Percentiles rank a stretch among this genome's conserved stretches.
Evolutionary conservation across 352 stramenopile genomes (phyloP).

Genomic region (Globisporangium echinulatum): DNA sequence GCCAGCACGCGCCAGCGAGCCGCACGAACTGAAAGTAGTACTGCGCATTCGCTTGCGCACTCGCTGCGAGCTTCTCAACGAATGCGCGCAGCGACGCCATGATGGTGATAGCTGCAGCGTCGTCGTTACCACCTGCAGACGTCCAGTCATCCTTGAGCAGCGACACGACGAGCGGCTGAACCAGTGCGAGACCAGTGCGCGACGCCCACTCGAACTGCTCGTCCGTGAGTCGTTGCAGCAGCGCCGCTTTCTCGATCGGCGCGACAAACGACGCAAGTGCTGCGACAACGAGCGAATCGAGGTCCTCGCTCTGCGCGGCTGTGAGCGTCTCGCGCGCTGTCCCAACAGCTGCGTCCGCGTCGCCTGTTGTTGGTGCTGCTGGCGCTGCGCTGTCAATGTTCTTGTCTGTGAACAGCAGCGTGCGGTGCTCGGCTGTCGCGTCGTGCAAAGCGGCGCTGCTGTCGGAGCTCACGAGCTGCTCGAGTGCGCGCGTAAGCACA

Average conservation of each 20-base stretch:
- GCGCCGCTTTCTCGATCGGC: conserved; percentile 1
- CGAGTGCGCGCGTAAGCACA: conserved; percentile 6
- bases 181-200: conserved; percentile 8
- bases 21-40: conserved; percentile 18
- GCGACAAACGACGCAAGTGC: conserved; percentile 12
- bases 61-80: conserved; percentile 14
- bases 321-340: conserved; percentile 4
- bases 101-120: not conserved
- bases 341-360: not conserved
- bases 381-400: conserved; percentile 8
- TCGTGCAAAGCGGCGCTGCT: not conserved
- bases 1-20: conserved; percentile 15
- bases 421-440: conserved; percentile 15
- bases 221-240: conserved; percentile 10
- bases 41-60: conserved; percentile 12
- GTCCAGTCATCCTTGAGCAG: conserved; percentile 12
- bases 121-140: not conserved
- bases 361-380: not conserved
- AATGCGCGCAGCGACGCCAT: conserved; percentile 9
- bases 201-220: conserved; percentile 13
- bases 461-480: conserved; percentile 7
- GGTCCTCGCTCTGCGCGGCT: conserved; percentile 8
- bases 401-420: conserved; percentile 36
- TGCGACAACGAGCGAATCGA: conserved; percentile 15
- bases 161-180: conserved; percentile 17